Percentiles rank a stretch among this genome's conserved stretches.
These are phyloP conservation scores for Penstemon davidsonii DNA, from an alignment of 257 asterid species.

Conservation along the genomic window DNA sequence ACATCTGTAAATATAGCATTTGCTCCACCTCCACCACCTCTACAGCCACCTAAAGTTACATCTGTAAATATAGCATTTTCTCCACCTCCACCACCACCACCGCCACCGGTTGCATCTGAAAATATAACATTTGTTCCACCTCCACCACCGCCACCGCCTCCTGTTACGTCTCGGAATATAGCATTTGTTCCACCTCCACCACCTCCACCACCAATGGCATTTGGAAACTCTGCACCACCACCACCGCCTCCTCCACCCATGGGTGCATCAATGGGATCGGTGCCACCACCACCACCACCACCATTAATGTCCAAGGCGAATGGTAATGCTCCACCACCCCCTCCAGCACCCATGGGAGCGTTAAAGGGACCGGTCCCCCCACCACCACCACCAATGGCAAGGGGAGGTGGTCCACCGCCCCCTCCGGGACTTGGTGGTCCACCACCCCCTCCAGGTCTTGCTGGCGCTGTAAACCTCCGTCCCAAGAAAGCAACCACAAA, in stretches of 20 bases:
- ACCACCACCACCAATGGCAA: constrained; percentile 34
- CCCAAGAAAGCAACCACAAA: constrained; percentile 58
- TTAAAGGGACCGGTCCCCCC: constrained; percentile 36
- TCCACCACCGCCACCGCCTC: constrained; percentile 30
- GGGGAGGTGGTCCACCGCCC: constrained; percentile 35
- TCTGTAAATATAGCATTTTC: constrained; percentile 8
- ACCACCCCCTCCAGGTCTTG: constrained; percentile 74
- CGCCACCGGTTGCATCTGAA: constrained; percentile 20
- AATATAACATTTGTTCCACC: constrained; percentile 24
- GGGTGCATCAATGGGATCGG: constrained; percentile 9
- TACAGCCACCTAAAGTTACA: constrained; percentile 7
- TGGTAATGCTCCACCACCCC: constrained; percentile 24
- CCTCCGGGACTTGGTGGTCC: constrained; percentile 57
- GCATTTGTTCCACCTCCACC: constrained; percentile 20
- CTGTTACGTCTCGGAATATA: neutral
- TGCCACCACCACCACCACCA: constrained; percentile 33
- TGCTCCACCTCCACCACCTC: constrained; percentile 24
- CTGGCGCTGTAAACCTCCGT: constrained; percentile 40
- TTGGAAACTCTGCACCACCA: constrained; percentile 24
- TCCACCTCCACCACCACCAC: constrained; percentile 39
- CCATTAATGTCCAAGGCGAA: neutral
- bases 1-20: neutral
- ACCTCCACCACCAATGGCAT: constrained; percentile 29
- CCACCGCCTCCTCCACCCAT: constrained; percentile 41
- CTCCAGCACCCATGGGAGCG: constrained; percentile 47